Percentiles rank a stretch among this genome's conserved stretches.
These are phyloP conservation scores for Diutina ranongensis DNA, from an alignment of 1,139 yeast species.

Conservation along the genomic window DNA sequence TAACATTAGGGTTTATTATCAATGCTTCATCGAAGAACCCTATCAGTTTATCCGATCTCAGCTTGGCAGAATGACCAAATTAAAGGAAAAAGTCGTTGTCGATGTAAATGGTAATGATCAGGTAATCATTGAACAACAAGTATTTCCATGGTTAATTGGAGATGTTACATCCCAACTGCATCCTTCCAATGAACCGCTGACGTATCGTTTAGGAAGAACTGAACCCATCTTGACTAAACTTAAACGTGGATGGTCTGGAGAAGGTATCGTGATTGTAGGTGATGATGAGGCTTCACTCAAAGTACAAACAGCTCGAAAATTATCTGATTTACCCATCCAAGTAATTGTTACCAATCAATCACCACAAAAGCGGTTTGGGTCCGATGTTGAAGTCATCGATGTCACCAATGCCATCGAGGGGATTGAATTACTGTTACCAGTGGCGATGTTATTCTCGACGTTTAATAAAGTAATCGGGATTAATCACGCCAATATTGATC, in stretches of 20 bases:
- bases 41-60: not conserved
- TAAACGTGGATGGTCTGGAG: not conserved
- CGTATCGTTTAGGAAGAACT: not conserved
- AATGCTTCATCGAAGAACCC: not conserved
- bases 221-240: not conserved
- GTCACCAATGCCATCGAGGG: not conserved
- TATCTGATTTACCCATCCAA: not conserved
- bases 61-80: not conserved
- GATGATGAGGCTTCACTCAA: not conserved
- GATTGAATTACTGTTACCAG: not conserved
- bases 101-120: not conserved
- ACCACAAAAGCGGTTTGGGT: not conserved
- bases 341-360: not conserved
- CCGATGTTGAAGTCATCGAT: not conserved
- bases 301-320: not conserved
- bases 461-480: not conserved
- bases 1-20: not conserved
- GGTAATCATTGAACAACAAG: not conserved
- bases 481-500: not conserved
- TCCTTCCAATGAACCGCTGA: too few relatives aligned
- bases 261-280: not conserved
- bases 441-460: not conserved
- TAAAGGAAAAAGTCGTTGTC: not conserved
- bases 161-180: not conserved
- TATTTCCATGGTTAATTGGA: not conserved